Percentiles rank a stretch among this genome's conserved stretches.
Conservation (phyloP, 164 flowering plant species). For the Protea cynaroides region DNA sequence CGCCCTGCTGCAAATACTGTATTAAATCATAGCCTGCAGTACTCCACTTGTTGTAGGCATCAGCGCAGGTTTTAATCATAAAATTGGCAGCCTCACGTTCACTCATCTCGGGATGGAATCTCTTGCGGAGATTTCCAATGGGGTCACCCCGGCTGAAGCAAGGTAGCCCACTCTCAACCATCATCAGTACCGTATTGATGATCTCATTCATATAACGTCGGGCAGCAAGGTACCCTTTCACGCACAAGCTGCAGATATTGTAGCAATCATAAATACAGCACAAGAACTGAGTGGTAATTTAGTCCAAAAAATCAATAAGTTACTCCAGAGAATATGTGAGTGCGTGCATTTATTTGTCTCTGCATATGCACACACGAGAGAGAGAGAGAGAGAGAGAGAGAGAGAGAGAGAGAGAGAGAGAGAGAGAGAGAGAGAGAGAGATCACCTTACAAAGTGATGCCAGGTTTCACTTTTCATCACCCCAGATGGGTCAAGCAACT, state of each 20-base stretch:
- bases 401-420: too few relatives aligned
- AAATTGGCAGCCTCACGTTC: slow-evolving; percentile 95
- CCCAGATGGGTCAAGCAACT: slow-evolving; percentile 94
- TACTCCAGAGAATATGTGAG: too few relatives aligned
- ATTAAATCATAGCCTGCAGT: slow-evolving; percentile 97
- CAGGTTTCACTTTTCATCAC: slow-evolving; percentile 97
- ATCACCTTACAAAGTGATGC: slow-evolving; percentile 73
- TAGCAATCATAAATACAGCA: too few relatives aligned
- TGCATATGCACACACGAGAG: too few relatives aligned
- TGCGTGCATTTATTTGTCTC: too few relatives aligned
- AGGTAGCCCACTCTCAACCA: slow-evolving; percentile 94
- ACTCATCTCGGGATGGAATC: slow-evolving; percentile 94
- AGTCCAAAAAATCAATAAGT: too few relatives aligned
- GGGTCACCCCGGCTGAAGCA: slow-evolving; percentile 97
- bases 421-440: background rate
- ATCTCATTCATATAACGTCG: slow-evolving; percentile 92
- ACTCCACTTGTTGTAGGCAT: slow-evolving; percentile 97
- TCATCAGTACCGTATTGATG: slow-evolving; percentile 65
- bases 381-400: too few relatives aligned
- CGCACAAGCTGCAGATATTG: slow-evolving; percentile 58
- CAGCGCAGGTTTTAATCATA: slow-evolving; percentile 78
- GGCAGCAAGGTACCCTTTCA: slow-evolving; percentile 94
- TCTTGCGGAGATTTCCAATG: slow-evolving; percentile 88
- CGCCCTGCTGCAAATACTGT: slow-evolving; percentile 93
- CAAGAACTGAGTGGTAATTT: too few relatives aligned